Evolutionary conservation across 129 eudicot genomes (phyloP).

Genomic region (Tanacetum coccineum): DNA sequence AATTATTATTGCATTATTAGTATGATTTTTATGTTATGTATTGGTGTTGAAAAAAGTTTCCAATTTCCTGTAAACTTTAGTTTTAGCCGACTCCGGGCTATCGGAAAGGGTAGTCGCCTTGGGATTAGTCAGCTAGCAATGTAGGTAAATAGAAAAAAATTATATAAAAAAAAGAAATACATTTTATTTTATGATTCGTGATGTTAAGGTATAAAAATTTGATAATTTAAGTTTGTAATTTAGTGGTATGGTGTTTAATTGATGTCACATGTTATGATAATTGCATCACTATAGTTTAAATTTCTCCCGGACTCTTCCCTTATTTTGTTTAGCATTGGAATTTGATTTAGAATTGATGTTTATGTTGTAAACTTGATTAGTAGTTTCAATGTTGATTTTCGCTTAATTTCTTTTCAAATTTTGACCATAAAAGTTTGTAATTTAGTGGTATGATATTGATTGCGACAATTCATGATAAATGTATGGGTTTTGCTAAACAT

Average conservation of each 20-base stretch:
- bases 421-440: background rate
- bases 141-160: too few relatives aligned
- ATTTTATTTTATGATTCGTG: background rate
- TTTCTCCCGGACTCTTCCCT: background rate
- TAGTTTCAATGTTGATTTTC: background rate
- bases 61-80: too few relatives aligned
- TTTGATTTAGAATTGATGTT: constrained; percentile 9
- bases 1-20: too few relatives aligned
- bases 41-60: too few relatives aligned
- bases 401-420: background rate
- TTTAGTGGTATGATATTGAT: background rate
- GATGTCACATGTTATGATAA: background rate
- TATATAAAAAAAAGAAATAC: background rate
- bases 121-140: too few relatives aligned
- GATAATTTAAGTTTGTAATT: background rate
- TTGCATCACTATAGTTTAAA: background rate
- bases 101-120: too few relatives aligned
- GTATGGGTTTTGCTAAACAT: background rate
- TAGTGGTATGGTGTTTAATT: background rate
- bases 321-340: constrained; percentile 8
- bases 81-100: too few relatives aligned
- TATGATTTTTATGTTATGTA: too few relatives aligned
- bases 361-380: background rate
- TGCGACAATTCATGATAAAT: background rate
- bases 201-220: constrained; percentile 5